Conservation (phyloP, 768 basidiomycete species). For the Tylopilus plumbeoviolaceoides region DNA sequence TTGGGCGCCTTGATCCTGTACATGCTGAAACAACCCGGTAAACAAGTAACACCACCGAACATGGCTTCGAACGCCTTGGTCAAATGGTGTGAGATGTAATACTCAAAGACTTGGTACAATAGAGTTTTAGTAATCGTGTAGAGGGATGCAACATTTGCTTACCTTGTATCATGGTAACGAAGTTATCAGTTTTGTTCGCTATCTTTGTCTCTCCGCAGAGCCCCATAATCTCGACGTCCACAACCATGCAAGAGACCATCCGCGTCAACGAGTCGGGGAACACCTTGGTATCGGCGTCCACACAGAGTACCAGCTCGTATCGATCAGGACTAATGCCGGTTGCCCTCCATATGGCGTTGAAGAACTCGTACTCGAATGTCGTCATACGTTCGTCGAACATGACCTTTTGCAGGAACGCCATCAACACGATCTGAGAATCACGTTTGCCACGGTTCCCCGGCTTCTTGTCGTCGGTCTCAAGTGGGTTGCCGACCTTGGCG, state of each 20-base stretch:
- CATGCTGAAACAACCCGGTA: constrained; percentile 99
- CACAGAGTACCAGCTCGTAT: constrained; percentile 93
- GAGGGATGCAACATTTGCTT: constrained; percentile 26
- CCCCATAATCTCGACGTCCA: constrained; percentile 98
- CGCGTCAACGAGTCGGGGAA: constrained; percentile 97
- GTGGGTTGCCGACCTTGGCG: constrained; percentile 91
- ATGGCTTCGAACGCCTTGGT: constrained; percentile 99
- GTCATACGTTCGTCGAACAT: constrained; percentile 99
- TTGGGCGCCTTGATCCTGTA: constrained; percentile 99
- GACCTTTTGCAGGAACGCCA: constrained; percentile 97
- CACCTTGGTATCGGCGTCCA: constrained; percentile 97
- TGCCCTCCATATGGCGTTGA: constrained; percentile 95
- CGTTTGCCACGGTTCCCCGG: constrained; percentile 99
- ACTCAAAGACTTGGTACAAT: constrained; percentile 80
- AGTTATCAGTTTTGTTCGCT: constrained; percentile 97
- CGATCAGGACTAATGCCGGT: constrained; percentile 95
- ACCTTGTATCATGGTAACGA: constrained; percentile 99
- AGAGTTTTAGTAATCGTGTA: constrained; percentile 5
- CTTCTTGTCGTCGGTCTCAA: constrained; percentile 84
- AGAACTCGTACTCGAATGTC: constrained; percentile 99
- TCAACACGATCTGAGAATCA: constrained; percentile 95
- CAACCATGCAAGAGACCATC: constrained; percentile 95
- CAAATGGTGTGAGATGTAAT: constrained; percentile 99
- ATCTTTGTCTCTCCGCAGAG: constrained; percentile 99
- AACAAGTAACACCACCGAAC: constrained; percentile 99